Base-by-base conservation (phyloP, 306 rosid genomes). In the Quercus glauca region DNA sequence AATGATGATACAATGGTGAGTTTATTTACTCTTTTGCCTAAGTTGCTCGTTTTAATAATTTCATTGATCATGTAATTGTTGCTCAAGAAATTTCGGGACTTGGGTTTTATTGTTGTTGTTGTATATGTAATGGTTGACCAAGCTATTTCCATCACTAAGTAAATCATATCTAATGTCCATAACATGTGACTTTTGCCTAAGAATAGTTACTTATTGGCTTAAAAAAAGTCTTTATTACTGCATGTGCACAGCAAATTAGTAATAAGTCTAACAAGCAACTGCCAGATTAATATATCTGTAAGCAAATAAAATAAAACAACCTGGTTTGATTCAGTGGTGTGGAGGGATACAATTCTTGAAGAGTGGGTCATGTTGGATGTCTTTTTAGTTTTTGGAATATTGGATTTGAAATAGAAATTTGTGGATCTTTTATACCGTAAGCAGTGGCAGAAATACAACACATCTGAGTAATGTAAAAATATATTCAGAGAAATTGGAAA, bases 1-100 rank as follows among this genome's bases (percentile, higher is more conserved):
- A 55, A 83, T 43, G 97, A 91, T 49, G 86, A 90, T 76, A 89
- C 84, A 79, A 93, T 93, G 98, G 98, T 93, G 77, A 3, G 85
- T 83, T 53, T 80, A 65, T 57, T 14, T 37, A 43, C 7, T 5
- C 33, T 70, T 75, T 63, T 71, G 17, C 15, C 52, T 71, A 23
- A 58, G 33, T 49, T 68, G 25, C 18, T 75, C 20, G 37, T 23
- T 73, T 69, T 64, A 20, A 51, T 69, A 3, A 43, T 67, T 18
- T 57, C 53, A 2, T 76, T 33, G n/a, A 59, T 71, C 55, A 55
- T 69, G 19, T 58, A 57, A 3, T 63, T 5, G 41, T 41, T 67
- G 18, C 55, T 28, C 26, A 56, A 65, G 6, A 29, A 15, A 64
- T 17, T 29, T 29, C 2, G 3, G 11, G 3, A 8, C 45, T 41